Base-by-base conservation (phyloP, 2,329 filamentous ascomycete species). In the Neonectria hederae region DNA sequence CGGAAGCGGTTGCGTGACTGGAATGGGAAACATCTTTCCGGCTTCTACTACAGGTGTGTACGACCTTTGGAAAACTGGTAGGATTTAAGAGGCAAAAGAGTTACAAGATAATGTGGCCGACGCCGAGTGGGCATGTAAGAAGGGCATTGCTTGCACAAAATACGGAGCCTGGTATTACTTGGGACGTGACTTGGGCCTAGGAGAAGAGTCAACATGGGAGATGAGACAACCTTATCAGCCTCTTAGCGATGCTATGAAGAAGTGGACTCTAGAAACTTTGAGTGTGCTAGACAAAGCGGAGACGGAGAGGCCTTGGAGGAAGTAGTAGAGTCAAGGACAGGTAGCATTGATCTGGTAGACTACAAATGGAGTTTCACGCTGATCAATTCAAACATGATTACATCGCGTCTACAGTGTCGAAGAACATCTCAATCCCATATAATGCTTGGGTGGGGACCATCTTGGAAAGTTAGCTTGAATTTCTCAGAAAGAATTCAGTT, bases 41-140 rank as follows among this genome's bases (percentile, higher is more conserved):
- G 76, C 78, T 24, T 77, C 77, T 1, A 81, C 80, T 0, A 74
- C 81, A 0, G 74, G 69, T 1, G 70, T 84, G 0, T 84, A 79
- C 57, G 76, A 80, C 30, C 65, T 82, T 0, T 84, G 79, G 77
- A 76, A 74, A 9, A 75, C 69, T 0, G 81, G 81, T 0, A 74
- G 75, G 59, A 52, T 75, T 1, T 76, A 80, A 0, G 79, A 82
- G 53, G 81, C 81, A 1, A 73, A 69, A 21, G 72, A 69, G 26
- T 68, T 84, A 28, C 83, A 84, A 52, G 78, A 78, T 3, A 64
- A 79, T 3, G 79, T 84, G 0, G 81, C 83, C 1, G 79, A 82
- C 52, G 82, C 82, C 0, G 83, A 85, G 65, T 83, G 81, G 78
- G 82, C 83, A 0, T 85, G 83, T 65, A 84, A 84, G 70, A 83